Evolutionary conservation across 768 basidiomycete genomes (phyloP).

Genomic region (Phanerochaete sordida): DNA sequence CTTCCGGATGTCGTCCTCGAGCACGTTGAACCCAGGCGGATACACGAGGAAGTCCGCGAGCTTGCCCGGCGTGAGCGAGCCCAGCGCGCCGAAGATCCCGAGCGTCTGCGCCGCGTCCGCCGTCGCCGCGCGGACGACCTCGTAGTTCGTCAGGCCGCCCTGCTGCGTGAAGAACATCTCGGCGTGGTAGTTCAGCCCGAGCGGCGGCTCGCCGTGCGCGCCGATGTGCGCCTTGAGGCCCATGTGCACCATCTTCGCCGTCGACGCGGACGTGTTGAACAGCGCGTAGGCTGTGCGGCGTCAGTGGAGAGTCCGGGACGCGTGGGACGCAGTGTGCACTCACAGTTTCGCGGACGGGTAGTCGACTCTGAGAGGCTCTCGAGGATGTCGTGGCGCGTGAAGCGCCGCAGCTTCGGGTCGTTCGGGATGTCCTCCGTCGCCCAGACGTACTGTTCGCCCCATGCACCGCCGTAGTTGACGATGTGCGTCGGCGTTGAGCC

Average conservation of each 20-base stretch:
- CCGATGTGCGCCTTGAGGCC: slow-evolving; percentile 66
- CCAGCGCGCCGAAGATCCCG: slow-evolving; percentile 58
- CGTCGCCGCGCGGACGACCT: slow-evolving; percentile 70
- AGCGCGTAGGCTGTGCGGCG: slow-evolving; percentile 50
- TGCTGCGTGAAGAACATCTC: slow-evolving; percentile 64
- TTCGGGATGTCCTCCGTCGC: slow-evolving; percentile 60
- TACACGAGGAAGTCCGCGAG: slow-evolving; percentile 72
- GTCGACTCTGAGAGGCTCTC: slow-evolving; percentile 60
- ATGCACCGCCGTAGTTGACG: slow-evolving; percentile 73
- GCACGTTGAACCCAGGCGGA: slow-evolving; percentile 54
- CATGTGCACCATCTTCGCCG: slow-evolving; percentile 63
- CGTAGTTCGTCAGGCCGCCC: slow-evolving; percentile 69
- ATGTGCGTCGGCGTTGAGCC: slow-evolving; percentile 72
- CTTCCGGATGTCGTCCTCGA: slow-evolving; percentile 46
- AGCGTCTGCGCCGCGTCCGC: slow-evolving; percentile 61
- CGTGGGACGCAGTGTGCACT: slow-evolving; percentile 19
- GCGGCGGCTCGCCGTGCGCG: slow-evolving; percentile 67
- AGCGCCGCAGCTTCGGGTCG: slow-evolving; percentile 65
- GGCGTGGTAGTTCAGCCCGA: slow-evolving; percentile 74
- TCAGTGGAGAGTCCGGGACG: neutral
- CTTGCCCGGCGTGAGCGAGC: slow-evolving; percentile 61
- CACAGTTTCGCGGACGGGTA: slow-evolving; percentile 56
- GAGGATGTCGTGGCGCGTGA: slow-evolving; percentile 62
- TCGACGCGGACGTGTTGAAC: slow-evolving; percentile 66
- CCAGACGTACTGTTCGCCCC: slow-evolving; percentile 68